Base-by-base conservation (phyloP, 352 stramenopile species). In the Phytophthora europaea region DNA sequence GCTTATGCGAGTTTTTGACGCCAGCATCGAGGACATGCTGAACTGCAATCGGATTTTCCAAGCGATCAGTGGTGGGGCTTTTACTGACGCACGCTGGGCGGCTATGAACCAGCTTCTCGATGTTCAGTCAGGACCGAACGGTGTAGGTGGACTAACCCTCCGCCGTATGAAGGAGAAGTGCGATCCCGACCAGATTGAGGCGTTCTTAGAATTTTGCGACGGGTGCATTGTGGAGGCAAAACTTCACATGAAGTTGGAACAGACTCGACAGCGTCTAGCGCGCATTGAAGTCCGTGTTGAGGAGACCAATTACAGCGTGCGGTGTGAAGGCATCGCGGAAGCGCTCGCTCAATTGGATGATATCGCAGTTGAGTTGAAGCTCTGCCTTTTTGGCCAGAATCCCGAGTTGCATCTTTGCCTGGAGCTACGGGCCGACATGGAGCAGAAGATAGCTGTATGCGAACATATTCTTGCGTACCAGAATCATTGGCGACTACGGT, bases 221-320 rank as follows among this genome's bases (percentile, higher is more conserved):
- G 61, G 83, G n/a, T 76, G 76, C 38, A 83, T 90, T n/a, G 50
- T 90, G 3, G 84, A 92, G 60, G 65, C 79, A 0, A 88, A 85
- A 36, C 45, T 89, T 0, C 82, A 77, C 31, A 15, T 56, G 16
- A 80, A 81, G 18, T 48, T 82, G 51, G 75, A 89, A 16, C 74
- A 81, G 12, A 36, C 74, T 40, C 70, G 67, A 9, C 70, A 85
- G 45, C 70, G 75, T 28, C n/a, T 88, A 2, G 38, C 26, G 8
- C 72, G 68, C 12, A 78, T 87, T n/a, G 59, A 62, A 1, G 51
- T 91, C 4, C 52, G 48, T 1, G 62, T 88, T 4, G 61, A 71
- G 23, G 82, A 88, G 31, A 64, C 66, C 26, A 84, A 86, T 64
- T 88, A 83, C 43, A 81, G 59, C 10, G 72, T 84, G 12, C 52